These are phyloP conservation scores for Cercospora sp. DNA, from an alignment of 2,329 filamentous ascomycete genomes.

Conservation along the genomic window DNA sequence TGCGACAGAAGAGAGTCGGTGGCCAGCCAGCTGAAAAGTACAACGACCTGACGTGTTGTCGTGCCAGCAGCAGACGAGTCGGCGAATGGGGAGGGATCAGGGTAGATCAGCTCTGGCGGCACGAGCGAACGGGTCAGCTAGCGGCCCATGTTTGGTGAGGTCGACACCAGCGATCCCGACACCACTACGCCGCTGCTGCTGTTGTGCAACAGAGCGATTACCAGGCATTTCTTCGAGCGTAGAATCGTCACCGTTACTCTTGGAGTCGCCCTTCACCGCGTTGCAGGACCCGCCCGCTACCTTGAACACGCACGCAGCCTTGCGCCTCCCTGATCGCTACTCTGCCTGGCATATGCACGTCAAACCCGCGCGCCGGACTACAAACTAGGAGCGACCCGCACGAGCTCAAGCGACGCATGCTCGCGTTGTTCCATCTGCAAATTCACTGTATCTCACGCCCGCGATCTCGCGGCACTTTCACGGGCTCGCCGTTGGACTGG, in stretches of 20 bases:
- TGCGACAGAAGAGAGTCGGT: constrained; percentile 12
- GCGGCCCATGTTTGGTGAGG: constrained; percentile 8
- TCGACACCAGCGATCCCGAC: constrained; percentile 1
- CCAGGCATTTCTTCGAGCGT: constrained; percentile 1
- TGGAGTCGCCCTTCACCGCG: background rate
- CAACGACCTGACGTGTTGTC: constrained; percentile 10
- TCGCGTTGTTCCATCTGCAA: background rate
- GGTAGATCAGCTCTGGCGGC: constrained; percentile 7
- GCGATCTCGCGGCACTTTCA: background rate
- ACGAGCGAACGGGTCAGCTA: constrained; percentile 8
- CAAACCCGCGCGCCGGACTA: constrained; percentile 6
- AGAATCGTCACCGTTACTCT: constrained; percentile 7
- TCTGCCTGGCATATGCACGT: constrained; percentile 2
- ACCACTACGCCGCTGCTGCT: constrained; percentile 1
- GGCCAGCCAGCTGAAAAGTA: constrained; percentile 10
- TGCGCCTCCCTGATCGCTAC: constrained; percentile 6
- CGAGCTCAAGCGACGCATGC: background rate
- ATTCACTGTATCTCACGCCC: background rate
- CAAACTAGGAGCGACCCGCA: background rate
- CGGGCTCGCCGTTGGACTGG: background rate
- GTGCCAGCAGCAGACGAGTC: constrained; percentile 13
- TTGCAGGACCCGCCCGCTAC: constrained; percentile 10
- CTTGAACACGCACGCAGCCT: constrained; percentile 1
- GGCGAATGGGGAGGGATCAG: background rate
- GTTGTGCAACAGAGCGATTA: constrained; percentile 10